Percentiles rank a stretch among this genome's conserved stretches.
phyloP scores from a whole-genome alignment of 176 grass and related monocot genomes.

The Saccharum spontaneum region DNA sequence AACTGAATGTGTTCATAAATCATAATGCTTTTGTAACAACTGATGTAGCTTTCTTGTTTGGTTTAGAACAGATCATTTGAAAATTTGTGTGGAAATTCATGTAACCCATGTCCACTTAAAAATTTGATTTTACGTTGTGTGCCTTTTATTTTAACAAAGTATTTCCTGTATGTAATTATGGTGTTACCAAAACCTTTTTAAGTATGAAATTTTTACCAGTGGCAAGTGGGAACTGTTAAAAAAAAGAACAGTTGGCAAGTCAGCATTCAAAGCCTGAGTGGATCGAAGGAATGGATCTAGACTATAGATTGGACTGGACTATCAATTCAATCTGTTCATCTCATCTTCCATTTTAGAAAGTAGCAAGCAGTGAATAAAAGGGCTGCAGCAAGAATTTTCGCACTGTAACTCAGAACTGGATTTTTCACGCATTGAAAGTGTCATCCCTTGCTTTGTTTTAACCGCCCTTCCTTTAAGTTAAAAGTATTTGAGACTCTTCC shows the following conservation, averaged over 20 bases:
- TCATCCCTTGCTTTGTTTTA: too few relatives aligned
- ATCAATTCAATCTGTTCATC: not conserved
- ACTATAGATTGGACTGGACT: not conserved
- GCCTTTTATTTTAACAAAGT: not conserved
- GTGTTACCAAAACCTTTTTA: not conserved
- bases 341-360: too few relatives aligned
- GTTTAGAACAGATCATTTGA: not conserved
- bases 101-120: not conserved
- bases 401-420: too few relatives aligned
- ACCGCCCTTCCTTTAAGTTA: too few relatives aligned
- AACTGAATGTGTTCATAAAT: not conserved
- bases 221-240: not conserved
- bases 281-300: not conserved
- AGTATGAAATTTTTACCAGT: not conserved
- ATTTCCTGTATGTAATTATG: not conserved
- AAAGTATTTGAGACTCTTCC: too few relatives aligned
- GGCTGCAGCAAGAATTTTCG: too few relatives aligned
- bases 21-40: not conserved
- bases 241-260: not conserved
- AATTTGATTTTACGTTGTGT: not conserved
- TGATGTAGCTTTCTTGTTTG: not conserved
- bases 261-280: not conserved
- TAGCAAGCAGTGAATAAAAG: too few relatives aligned
- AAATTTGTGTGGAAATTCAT: not conserved
- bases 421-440: too few relatives aligned